Evolutionary conservation across 371 early-diverging fungal genomes (phyloP).

Genomic region (Rhizopus delemar): DNA sequence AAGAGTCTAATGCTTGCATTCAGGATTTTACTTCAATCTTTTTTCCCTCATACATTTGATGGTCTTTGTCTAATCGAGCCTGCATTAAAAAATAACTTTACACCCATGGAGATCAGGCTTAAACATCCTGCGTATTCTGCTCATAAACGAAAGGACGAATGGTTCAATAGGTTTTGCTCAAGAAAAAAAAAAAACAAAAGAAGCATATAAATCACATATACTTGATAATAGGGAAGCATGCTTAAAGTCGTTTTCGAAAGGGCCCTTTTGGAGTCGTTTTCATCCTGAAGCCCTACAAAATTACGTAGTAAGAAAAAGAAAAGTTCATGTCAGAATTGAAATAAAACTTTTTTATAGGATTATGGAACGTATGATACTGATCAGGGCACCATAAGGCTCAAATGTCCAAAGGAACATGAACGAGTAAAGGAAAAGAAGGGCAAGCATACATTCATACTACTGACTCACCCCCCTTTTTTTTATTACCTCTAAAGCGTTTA

Average conservation of each 20-base stretch:
- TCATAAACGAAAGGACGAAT: slow-evolving; percentile 30
- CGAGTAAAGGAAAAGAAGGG: slow-evolving; percentile 21
- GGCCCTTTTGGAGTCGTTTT: slow-evolving; percentile 34
- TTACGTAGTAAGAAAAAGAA: slow-evolving; percentile 36
- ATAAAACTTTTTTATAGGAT: slow-evolving; percentile 17
- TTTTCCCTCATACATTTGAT: slow-evolving; percentile 39
- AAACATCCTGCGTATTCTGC: slow-evolving; percentile 16
- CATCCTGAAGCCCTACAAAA: slow-evolving; percentile 43
- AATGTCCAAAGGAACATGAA: slow-evolving; percentile 45
- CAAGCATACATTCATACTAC: too few relatives aligned
- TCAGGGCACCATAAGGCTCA: slow-evolving; percentile 42
- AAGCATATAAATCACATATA: not conserved
- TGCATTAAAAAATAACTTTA: slow-evolving; percentile 20
- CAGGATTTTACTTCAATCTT: slow-evolving; percentile 38
- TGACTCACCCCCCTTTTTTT: not conserved
- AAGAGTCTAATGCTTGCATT: not conserved
- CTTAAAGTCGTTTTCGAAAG: slow-evolving; percentile 20
- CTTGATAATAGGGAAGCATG: slow-evolving; percentile 29
- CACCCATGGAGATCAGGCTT: slow-evolving; percentile 10
- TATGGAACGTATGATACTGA: slow-evolving; percentile 47
- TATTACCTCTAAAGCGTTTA: slow-evolving; percentile 22
- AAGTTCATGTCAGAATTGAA: not conserved
- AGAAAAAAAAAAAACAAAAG: not conserved
- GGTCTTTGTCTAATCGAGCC: slow-evolving; percentile 40
- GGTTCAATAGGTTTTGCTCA: slow-evolving; percentile 28